Conservation (phyloP, 164 flowering plant genomes). For the Echeveria elegans region DNA sequence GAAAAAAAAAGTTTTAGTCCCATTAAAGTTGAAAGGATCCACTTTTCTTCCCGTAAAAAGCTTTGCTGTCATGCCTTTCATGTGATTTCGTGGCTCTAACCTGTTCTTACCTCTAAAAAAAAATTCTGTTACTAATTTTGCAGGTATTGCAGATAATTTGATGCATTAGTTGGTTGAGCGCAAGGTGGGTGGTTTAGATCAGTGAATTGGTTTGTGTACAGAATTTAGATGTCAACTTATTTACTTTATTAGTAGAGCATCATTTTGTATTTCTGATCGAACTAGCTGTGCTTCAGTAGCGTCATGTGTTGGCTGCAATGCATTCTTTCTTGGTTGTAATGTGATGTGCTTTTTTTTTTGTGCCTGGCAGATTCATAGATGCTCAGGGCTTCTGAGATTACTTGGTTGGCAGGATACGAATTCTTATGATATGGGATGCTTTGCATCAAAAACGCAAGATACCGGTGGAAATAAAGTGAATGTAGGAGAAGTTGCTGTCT, state of each 20-base stretch:
- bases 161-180: not conserved
- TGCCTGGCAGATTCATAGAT: not conserved
- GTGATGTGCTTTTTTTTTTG: not conserved
- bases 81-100: not conserved
- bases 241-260: too few relatives aligned
- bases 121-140: not conserved
- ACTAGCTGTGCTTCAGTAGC: too few relatives aligned
- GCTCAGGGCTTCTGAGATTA: not conserved
- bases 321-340: too few relatives aligned
- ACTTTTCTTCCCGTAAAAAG: not conserved
- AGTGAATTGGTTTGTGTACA: too few relatives aligned
- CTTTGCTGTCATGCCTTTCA: not conserved
- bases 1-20: not conserved
- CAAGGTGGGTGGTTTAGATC: too few relatives aligned
- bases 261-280: too few relatives aligned
- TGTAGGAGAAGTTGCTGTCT: constrained; percentile 68
- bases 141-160: not conserved
- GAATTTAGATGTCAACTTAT: too few relatives aligned
- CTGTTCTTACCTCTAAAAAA: not conserved
- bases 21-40: not conserved
- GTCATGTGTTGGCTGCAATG: too few relatives aligned
- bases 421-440: constrained; percentile 61
- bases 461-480: constrained; percentile 50
- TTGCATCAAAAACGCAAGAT: constrained; percentile 53
- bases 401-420: constrained; percentile 19